Conservation (phyloP, 2,329 filamentous ascomycete genomes). For the Botrytis medusae region DNA sequence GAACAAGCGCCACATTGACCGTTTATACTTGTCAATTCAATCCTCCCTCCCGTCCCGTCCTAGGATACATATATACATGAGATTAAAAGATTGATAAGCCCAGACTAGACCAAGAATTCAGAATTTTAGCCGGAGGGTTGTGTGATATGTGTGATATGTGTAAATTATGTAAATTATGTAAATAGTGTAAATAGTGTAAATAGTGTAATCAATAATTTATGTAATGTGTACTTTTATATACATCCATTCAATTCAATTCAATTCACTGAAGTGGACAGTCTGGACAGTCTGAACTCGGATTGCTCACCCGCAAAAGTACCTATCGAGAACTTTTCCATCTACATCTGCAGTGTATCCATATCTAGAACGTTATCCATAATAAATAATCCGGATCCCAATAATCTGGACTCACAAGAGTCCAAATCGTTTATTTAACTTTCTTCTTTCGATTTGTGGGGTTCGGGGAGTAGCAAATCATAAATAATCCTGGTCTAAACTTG, state of each 20-base stretch:
- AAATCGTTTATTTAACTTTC: background rate
- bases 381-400: background rate
- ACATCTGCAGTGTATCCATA: too few species aligned
- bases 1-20: background rate
- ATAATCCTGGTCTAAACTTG: background rate
- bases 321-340: background rate
- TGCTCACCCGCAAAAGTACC: too few species aligned
- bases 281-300: background rate
- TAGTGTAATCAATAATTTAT: background rate
- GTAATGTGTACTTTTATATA: background rate
- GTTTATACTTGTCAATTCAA: background rate
- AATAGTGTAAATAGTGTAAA: background rate
- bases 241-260: too few species aligned
- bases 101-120: background rate
- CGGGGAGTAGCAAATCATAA: background rate
- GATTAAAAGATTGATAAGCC: background rate
- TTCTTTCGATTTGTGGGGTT: background rate
- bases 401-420: background rate
- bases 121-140: background rate
- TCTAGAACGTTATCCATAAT: background rate
- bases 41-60: background rate
- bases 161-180: too few species aligned
- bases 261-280: background rate
- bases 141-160: background rate
- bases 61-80: background rate